Base-by-base conservation (phyloP, 768 basidiomycete genomes). In the Zangia roseola region DNA sequence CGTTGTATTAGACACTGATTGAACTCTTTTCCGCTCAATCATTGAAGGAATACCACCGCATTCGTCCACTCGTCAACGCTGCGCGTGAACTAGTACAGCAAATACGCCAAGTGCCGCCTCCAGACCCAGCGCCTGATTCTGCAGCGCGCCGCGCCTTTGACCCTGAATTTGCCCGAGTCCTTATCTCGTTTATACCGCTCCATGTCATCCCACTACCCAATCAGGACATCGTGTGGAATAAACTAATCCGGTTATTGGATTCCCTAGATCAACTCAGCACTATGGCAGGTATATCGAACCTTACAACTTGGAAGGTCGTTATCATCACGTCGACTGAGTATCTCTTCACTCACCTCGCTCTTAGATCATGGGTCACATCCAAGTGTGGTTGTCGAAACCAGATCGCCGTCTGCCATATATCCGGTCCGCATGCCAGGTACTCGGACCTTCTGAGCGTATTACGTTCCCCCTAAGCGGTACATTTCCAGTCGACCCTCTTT, bases 161-260 rank as follows among this genome's bases (percentile, higher is more conserved):
- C 56, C 81, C 85, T 0, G 72, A 76, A 43, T 78, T 88, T 40
- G 77, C 81, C 2, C 81, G 88, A n/a, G 73, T 76, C 23, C 71
- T 91, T 2, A 81, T 80, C 39, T 83, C 81, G 25, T 80, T 79
- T 47, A 79, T 87, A 55, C 89, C 89, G 0, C 77, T 87, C 17
- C 80, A 84, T n/a, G 68, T 81, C 5, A 68, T 88, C 9, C 68
- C 72, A 21, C 58, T 83, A 1, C 80, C 81, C 0, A 56, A 75
- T 5, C 68, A 76, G 40, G 69, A 75, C 25, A 62, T 72, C 3
- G 78, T 76, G 0, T 91, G 84, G 80, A 56, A 74, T 23, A 69
- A 72, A 1, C 54, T 88, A 2, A 63, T 72, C 6, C 63, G 58
- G 1, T 60, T 86, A 23, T 57, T 90, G 14, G 75, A 81, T 34